Evolutionary conservation across 352 stramenopile species (phyloP).

Genomic region (Globisporangium polare): DNA sequence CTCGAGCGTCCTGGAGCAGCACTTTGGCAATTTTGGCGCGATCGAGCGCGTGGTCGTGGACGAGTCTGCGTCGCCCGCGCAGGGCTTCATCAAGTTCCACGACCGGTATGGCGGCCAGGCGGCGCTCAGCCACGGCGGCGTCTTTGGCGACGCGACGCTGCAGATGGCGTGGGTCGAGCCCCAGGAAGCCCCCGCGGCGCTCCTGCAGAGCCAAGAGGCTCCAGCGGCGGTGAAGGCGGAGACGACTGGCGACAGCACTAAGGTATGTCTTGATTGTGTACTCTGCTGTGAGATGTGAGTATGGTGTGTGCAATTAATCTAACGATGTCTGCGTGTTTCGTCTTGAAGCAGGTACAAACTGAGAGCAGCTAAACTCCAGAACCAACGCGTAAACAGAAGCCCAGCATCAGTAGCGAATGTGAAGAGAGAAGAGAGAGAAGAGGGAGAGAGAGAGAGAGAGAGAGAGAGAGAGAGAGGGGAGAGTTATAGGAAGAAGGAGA

Average conservation of each 20-base stretch:
- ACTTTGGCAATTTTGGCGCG: constrained; percentile 84
- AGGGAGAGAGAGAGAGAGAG: not conserved
- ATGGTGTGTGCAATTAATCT: not conserved
- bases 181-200: constrained; percentile 43
- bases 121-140: constrained; percentile 51
- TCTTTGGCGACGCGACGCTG: constrained; percentile 56
- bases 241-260: constrained; percentile 1
- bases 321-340: not conserved
- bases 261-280: constrained; percentile 16
- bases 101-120: constrained; percentile 74
- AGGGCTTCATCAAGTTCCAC: constrained; percentile 82
- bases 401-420: not conserved
- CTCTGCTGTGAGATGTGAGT: not conserved
- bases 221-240: not conserved
- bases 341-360: not conserved
- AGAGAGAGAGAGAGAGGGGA: too few relatives aligned
- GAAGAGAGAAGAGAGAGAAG: not conserved
- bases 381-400: not conserved
- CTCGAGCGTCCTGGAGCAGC: constrained; percentile 72
- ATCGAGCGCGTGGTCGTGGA: constrained; percentile 78
- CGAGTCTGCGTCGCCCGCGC: constrained; percentile 33
- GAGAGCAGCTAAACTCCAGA: not conserved
- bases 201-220: constrained; percentile 22
- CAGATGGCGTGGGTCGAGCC: constrained; percentile 63
- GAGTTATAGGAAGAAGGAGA: not conserved